These are phyloP conservation scores for Cyberlindnera maclurae DNA, from an alignment of 805 yeast species.

Conservation along the genomic window DNA sequence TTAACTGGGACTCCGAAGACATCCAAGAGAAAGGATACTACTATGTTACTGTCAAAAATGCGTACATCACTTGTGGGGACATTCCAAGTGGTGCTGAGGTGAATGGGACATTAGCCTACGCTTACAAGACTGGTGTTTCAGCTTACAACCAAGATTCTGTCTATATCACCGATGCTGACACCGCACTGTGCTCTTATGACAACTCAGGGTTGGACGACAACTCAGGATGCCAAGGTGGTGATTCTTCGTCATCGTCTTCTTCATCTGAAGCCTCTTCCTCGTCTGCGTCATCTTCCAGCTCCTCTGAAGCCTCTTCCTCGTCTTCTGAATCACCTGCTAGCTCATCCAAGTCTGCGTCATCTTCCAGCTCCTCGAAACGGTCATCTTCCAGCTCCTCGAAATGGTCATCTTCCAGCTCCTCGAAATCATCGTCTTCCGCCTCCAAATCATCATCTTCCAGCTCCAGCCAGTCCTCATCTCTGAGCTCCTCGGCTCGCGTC, in stretches of 20 bases:
- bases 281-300: conserved; percentile 8
- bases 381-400: conserved; percentile 3
- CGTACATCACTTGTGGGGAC: conserved; percentile 62
- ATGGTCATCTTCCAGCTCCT: conserved; percentile 2
- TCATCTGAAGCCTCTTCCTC: conserved; percentile 12
- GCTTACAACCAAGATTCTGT: conserved; percentile 39
- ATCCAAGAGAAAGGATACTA: conserved; percentile 70
- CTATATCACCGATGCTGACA: conserved; percentile 53
- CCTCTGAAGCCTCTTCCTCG: conserved; percentile 5
- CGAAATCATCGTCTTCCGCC: not conserved
- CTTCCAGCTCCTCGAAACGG: conserved; percentile 2
- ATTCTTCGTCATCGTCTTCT: conserved; percentile 14
- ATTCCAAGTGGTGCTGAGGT: conserved; percentile 49
- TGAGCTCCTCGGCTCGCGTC: too few species aligned
- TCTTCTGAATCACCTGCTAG: conserved; percentile 2
- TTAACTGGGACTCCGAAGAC: conserved; percentile 77
- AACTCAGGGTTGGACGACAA: conserved; percentile 63
- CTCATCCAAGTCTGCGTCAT: conserved; percentile 5
- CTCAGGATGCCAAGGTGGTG: conserved; percentile 11
- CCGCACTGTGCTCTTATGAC: conserved; percentile 49
- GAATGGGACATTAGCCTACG: conserved; percentile 44
- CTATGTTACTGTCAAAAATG: conserved; percentile 55
- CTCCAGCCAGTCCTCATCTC: not conserved
- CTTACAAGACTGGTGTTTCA: conserved; percentile 42
- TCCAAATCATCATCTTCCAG: not conserved